Conservation (phyloP, 2,329 filamentous ascomycete species). For the Aspergillus aculeatinus region DNA sequence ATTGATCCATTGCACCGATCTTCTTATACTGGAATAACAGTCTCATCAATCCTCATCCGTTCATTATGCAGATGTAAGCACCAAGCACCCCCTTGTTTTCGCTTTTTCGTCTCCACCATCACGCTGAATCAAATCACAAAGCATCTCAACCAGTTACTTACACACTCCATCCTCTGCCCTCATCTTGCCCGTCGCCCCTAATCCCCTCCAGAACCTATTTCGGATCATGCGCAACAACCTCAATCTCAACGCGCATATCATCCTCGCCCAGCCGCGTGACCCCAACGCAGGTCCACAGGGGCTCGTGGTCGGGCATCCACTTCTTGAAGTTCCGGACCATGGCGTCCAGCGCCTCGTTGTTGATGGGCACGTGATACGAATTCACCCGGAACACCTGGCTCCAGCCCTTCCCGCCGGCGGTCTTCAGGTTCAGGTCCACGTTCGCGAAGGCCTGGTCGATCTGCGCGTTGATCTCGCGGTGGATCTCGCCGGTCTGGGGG, state of each 20-base stretch:
- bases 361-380: conserved; percentile 48
- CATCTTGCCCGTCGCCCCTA: neutral
- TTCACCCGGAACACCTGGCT: conserved; percentile 52
- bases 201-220: neutral
- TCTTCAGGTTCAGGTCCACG: conserved; percentile 52
- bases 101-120: no score
- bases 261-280: conserved; percentile 50
- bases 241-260: conserved; percentile 60
- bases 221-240: conserved; percentile 51
- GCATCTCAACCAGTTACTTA: no score
- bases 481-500: conserved; percentile 22
- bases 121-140: no score
- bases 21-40: no score
- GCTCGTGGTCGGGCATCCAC: conserved; percentile 54
- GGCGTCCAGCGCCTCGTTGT: conserved; percentile 37
- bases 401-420: conserved; percentile 53
- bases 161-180: neutral
- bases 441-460: conserved; percentile 58
- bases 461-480: conserved; percentile 44
- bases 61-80: no score
- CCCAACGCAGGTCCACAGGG: conserved; percentile 56
- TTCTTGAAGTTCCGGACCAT: conserved; percentile 52
- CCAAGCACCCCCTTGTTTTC: no score
- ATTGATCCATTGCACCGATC: no score
- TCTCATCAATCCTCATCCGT: no score